Conservation (phyloP, 2,329 filamentous ascomycete genomes). For the Hortaea sp. region DNA sequence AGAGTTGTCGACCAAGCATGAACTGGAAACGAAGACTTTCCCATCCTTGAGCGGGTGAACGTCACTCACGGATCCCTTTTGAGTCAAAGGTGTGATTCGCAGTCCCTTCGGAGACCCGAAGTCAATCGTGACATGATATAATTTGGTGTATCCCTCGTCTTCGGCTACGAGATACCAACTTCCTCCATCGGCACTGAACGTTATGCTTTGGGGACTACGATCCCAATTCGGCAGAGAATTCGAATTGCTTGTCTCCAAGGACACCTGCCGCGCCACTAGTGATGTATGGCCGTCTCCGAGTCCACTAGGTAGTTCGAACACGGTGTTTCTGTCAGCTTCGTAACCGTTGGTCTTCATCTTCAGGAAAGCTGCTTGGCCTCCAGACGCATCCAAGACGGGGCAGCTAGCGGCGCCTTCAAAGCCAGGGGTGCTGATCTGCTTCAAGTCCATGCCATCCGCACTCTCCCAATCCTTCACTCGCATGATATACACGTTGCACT, state of each 20-base stretch:
- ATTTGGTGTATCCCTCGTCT: slow-evolving; percentile 50
- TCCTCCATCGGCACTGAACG: slow-evolving; percentile 45
- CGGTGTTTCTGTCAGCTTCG: slow-evolving; percentile 66
- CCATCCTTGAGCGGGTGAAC: slow-evolving; percentile 43
- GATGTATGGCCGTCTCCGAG: neutral
- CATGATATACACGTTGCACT: slow-evolving; percentile 69
- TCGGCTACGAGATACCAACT: slow-evolving; percentile 67
- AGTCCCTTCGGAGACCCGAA: neutral
- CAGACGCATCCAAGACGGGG: slow-evolving; percentile 66
- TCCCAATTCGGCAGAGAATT: slow-evolving; percentile 35
- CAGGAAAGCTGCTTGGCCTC: slow-evolving; percentile 62
- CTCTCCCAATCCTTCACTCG: slow-evolving; percentile 53
- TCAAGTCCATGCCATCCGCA: slow-evolving; percentile 39
- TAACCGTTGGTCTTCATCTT: slow-evolving; percentile 70
- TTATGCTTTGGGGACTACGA: slow-evolving; percentile 40
- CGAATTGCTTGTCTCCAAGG: neutral
- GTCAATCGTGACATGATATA: slow-evolving; percentile 34
- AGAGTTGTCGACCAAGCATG: slow-evolving; percentile 62
- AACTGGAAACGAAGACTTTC: slow-evolving; percentile 55
- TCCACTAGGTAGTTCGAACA: slow-evolving; percentile 40
- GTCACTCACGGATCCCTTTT: slow-evolving; percentile 45
- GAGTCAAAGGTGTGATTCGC: neutral
- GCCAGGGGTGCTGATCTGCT: slow-evolving; percentile 46
- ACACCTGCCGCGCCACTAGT: slow-evolving; percentile 2
- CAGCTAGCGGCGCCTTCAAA: slow-evolving; percentile 54